These are phyloP conservation scores for Neurospora tetraspora DNA, from an alignment of 495 filamentous ascomycete species.

Conservation along the genomic window DNA sequence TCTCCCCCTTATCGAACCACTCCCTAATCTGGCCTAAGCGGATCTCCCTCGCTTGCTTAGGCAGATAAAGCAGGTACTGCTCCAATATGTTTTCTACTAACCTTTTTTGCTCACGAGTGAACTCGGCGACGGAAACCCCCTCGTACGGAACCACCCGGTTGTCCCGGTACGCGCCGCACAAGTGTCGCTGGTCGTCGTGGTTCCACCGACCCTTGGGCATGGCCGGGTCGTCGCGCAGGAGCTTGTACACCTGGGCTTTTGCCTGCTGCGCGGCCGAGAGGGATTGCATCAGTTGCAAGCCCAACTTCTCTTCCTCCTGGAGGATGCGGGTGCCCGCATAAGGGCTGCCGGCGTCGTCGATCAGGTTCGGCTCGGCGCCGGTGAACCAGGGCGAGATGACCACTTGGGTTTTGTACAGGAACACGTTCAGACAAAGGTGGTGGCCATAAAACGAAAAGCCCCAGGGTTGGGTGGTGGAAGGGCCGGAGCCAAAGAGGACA, in stretches of 20 bases:
- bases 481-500: conserved; percentile 43
- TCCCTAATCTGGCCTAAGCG: conserved; percentile 41
- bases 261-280: conserved; percentile 37
- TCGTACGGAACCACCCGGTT: conserved; percentile 69
- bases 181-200: conserved; percentile 60
- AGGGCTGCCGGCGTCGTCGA: conserved; percentile 52
- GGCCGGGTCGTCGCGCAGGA: conserved; percentile 47
- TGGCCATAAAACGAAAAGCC: conserved; percentile 70
- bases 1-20: conserved; percentile 44
- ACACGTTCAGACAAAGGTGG: conserved; percentile 61
- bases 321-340: conserved; percentile 52
- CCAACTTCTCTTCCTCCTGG: conserved; percentile 51
- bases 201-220: conserved; percentile 67
- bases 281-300: conserved; percentile 57
- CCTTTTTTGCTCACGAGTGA: conserved; percentile 38
- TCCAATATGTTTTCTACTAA: conserved; percentile 45
- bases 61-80: conserved; percentile 57
- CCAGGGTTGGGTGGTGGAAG: conserved; percentile 48
- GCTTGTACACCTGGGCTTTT: conserved; percentile 44
- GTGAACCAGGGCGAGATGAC: conserved; percentile 62
- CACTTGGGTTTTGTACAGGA: conserved; percentile 50
- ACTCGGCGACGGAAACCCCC: conserved; percentile 42
- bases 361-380: conserved; percentile 65
- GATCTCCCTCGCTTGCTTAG: conserved; percentile 36
- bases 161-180: conserved; percentile 66